Percentiles rank a stretch among this genome's conserved stretches.
phyloP scores from a whole-genome alignment of 495 filamentous ascomycete species.

The Parathielavia hyrcaniae region DNA sequence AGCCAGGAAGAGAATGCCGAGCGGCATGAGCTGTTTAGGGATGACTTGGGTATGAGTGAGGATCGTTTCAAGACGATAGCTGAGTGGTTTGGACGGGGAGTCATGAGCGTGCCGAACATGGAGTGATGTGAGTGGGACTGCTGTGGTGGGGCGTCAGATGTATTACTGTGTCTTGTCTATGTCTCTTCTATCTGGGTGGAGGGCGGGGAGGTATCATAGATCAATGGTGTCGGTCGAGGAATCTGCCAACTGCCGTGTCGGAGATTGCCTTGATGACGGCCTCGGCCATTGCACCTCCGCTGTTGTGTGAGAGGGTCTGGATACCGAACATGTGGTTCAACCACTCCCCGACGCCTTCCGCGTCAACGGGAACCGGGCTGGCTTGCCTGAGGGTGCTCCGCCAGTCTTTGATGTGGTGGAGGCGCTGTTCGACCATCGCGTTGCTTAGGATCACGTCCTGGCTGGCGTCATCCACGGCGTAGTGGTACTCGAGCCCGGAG shows the following conservation, averaged over 20 bases:
- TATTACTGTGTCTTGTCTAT: conserved; percentile 1
- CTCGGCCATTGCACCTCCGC: not conserved
- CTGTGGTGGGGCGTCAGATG: not conserved
- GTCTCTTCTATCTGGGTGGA: not conserved
- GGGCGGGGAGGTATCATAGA: conserved; percentile 11
- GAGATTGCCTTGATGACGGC: not conserved
- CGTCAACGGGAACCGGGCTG: conserved; percentile 9
- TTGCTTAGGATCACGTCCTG: conserved; percentile 19
- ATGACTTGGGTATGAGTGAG: conserved; percentile 67
- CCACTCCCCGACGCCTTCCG: conserved; percentile 28
- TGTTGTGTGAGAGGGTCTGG: not conserved
- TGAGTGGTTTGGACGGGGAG: conserved; percentile 91
- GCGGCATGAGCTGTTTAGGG: conserved; percentile 83
- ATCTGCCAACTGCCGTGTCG: not conserved
- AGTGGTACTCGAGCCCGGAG: conserved; percentile 16
- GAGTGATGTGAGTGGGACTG: conserved; percentile 24
- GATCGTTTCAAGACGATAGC: conserved; percentile 84
- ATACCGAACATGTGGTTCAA: conserved; percentile 38
- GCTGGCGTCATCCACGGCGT: conserved; percentile 8
- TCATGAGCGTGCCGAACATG: conserved; percentile 56
- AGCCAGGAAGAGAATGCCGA: conserved; percentile 84
- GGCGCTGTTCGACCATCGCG: conserved; percentile 24
- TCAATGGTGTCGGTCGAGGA: conserved; percentile 1
- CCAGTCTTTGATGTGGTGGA: conserved; percentile 44
- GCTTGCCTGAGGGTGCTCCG: conserved; percentile 5